These are phyloP conservation scores for Colletotrichum echinochloae DNA, from an alignment of 2,329 filamentous ascomycete species.

Conservation along the genomic window DNA sequence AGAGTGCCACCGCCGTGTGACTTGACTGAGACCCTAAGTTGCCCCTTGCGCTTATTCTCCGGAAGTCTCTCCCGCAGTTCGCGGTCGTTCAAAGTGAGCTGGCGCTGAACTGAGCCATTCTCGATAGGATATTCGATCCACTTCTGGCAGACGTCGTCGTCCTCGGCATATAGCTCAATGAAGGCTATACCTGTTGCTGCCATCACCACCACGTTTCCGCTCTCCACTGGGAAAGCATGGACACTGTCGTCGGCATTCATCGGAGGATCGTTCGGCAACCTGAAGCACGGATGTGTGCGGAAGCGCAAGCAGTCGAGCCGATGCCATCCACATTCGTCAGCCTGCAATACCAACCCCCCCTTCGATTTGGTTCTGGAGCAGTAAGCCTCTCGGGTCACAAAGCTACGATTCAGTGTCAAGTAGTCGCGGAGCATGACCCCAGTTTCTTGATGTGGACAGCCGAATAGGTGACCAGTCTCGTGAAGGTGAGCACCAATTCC, in stretches of 20 bases:
- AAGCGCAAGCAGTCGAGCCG: slow-evolving; percentile 89
- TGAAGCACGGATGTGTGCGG: slow-evolving; percentile 90
- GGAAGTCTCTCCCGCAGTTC: slow-evolving; percentile 79
- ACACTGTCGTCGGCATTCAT: slow-evolving; percentile 78
- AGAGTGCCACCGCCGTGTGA: slow-evolving; percentile 80
- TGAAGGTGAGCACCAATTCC: slow-evolving; percentile 94
- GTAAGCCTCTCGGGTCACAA: slow-evolving; percentile 83
- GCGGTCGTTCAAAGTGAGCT: slow-evolving; percentile 79
- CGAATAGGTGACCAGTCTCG: slow-evolving; percentile 90
- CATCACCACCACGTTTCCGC: slow-evolving; percentile 79
- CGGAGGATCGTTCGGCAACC: slow-evolving; percentile 79
- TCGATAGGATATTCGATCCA: slow-evolving; percentile 85
- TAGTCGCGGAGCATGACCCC: slow-evolving; percentile 96
- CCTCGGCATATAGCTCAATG: slow-evolving; percentile 83
- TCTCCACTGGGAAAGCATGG: slow-evolving; percentile 87
- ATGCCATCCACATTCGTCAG: slow-evolving; percentile 93
- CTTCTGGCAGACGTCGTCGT: slow-evolving; percentile 81
- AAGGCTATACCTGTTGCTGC: slow-evolving; percentile 86
- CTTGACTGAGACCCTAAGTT: slow-evolving; percentile 78
- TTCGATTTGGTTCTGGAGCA: slow-evolving; percentile 88
- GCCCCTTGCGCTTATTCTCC: slow-evolving; percentile 77
- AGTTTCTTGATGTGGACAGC: slow-evolving; percentile 87
- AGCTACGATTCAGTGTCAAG: slow-evolving; percentile 84
- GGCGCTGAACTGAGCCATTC: slow-evolving; percentile 73
- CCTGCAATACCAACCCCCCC: slow-evolving; percentile 78